Base-by-base conservation (phyloP, 176 grass and related monocot species). In the Bolboschoenus planiculmis region DNA sequence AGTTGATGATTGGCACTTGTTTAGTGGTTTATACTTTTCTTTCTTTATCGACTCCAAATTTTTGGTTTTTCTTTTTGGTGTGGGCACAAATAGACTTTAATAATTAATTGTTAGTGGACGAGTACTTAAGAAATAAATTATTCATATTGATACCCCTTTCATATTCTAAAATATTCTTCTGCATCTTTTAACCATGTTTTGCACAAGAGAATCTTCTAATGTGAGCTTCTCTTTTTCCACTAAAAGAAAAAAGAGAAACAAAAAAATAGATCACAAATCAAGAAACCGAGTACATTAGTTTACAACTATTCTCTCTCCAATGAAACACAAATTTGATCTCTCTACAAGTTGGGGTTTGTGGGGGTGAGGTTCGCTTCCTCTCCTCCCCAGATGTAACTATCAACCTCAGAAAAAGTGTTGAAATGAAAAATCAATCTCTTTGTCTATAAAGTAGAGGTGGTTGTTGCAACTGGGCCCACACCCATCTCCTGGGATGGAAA, bases 361-460 rank as follows among this genome's bases (percentile, higher is more conserved):
- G 70, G 23, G n/a, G 46, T 33, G 26, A 33, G 44, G 44, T 77
- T 77, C 72, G 44, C 15, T 27, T 53, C 21, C 26, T 76, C 24
- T 76, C 43, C 44, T 77, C 72, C 72, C 27, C 11, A 77, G 72
- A 77, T 51, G 72, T 77, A 77, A 29, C 46, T 34, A 77, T 77
- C 72, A 47, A 77, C 44, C 10, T 77, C 72, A 53, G 2, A 53
- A 42, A 70, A 70, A 18, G 37, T 4, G 26, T 50, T 50, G 2
- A 53, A 31, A 77, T 20, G 14, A 31, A 63, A 31, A 75, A 77
- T 31, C 27, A 77, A 51, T 53, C 46, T 51, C 44, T 76, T 75
- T 50, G 43, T 20, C 2, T 74, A 11, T 51, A 77, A 51, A 77
- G 72, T 14, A 77, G 72, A 53, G 72, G 72, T 53, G 31, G 27